A percentile compares a stretch with the other conserved stretches of the same genome.
phyloP scores from a whole-genome alignment of 352 stramenopile genomes.

The Phytophthora rubi region DNA sequence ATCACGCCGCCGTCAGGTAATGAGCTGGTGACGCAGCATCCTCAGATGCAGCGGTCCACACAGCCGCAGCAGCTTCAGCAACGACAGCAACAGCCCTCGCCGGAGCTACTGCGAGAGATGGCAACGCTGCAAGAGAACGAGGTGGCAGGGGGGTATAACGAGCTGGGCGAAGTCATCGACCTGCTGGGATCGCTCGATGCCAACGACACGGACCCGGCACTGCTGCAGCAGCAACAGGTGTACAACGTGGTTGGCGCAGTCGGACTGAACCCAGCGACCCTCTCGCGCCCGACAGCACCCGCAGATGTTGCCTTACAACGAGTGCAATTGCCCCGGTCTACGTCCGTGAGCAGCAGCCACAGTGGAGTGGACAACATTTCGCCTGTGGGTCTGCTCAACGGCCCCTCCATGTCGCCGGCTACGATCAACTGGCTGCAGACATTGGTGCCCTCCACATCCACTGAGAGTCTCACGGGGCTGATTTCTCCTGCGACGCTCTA shows the following conservation, averaged over 20 bases:
- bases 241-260: neutral
- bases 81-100: slow-evolving; percentile 9
- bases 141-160: slow-evolving; percentile 54
- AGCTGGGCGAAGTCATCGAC: slow-evolving; percentile 75
- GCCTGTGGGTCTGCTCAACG: slow-evolving; percentile 53
- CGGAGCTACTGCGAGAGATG: slow-evolving; percentile 38
- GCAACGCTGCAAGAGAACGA: slow-evolving; percentile 46
- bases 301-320: slow-evolving; percentile 26
- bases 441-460: slow-evolving; percentile 68
- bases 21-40: slow-evolving; percentile 30
- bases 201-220: slow-evolving; percentile 45
- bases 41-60: slow-evolving; percentile 14
- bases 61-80: slow-evolving; percentile 5
- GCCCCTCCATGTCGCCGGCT: slow-evolving; percentile 76
- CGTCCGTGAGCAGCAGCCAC: slow-evolving; percentile 47
- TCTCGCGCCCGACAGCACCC: slow-evolving; percentile 4
- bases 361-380: slow-evolving; percentile 60
- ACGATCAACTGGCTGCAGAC: slow-evolving; percentile 84
- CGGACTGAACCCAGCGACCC: neutral
- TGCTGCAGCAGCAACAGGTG: slow-evolving; percentile 29
- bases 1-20: slow-evolving; percentile 46
- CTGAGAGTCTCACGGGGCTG: slow-evolving; percentile 64
- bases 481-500: slow-evolving; percentile 64
- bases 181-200: slow-evolving; percentile 69
- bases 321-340: slow-evolving; percentile 61